Evolutionary conservation across 352 stramenopile species (phyloP).

Genomic region (Aphanomyces astaci): DNA sequence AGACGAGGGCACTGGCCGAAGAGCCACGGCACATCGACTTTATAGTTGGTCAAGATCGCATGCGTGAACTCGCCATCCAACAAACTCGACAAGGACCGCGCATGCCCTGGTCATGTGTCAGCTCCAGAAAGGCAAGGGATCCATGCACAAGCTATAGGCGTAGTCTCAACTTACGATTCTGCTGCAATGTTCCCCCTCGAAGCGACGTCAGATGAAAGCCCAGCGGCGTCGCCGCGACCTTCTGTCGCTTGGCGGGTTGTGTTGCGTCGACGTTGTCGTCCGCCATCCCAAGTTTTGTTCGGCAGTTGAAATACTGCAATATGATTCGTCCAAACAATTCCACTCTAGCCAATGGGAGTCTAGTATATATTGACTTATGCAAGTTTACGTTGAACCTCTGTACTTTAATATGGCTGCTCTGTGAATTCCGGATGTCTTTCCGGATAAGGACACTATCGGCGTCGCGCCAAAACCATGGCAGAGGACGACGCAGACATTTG

Average conservation of each 20-base stretch:
- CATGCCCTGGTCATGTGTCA: constrained; percentile 27
- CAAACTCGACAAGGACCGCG: constrained; percentile 39
- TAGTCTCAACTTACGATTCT: constrained; percentile 38
- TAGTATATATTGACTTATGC: too few species aligned
- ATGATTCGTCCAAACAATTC: too few species aligned
- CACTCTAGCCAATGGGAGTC: too few species aligned
- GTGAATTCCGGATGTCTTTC: too few species aligned
- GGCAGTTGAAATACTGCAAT: too few species aligned
- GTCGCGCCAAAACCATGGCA: neutral
- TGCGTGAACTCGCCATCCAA: constrained; percentile 49
- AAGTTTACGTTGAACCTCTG: too few species aligned
- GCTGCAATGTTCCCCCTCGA: constrained; percentile 28
- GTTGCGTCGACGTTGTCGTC: neutral
- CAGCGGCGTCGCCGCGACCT: neutral
- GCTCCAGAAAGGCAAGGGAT: neutral
- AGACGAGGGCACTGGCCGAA: constrained; percentile 54
- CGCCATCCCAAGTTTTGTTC: neutral
- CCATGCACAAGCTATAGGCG: neutral
- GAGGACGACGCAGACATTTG: neutral
- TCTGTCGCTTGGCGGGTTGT: neutral
- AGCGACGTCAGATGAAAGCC: constrained; percentile 38
- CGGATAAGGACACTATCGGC: too few species aligned
- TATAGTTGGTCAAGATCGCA: constrained; percentile 77
- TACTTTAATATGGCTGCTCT: too few species aligned
- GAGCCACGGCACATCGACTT: constrained; percentile 69